Conservation (phyloP, 192 early-diverging fungal genomes). For the Kappamyces sp. region DNA sequence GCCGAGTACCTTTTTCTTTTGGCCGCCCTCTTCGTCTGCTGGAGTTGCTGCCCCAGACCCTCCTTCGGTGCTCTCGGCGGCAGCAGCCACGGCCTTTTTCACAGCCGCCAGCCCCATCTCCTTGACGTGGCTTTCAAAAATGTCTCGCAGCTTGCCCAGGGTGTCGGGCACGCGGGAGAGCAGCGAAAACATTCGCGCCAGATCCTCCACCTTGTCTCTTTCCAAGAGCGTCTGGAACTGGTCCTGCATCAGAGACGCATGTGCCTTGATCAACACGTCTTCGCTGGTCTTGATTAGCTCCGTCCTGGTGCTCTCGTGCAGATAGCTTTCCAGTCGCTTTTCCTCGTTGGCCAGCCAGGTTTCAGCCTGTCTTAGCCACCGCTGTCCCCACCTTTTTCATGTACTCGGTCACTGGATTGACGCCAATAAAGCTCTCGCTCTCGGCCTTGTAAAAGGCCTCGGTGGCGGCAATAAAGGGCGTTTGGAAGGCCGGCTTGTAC, state of each 20-base stretch:
- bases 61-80: conserved; percentile 48
- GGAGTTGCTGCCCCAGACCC: conserved; percentile 31
- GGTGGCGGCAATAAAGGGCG: conserved; percentile 73
- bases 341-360: conserved; percentile 76
- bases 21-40: conserved; percentile 25
- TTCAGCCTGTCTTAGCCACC: conserved; percentile 50
- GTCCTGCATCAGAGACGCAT: conserved; percentile 74
- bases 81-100: conserved; percentile 60
- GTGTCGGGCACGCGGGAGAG: conserved; percentile 71
- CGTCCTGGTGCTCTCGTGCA: conserved; percentile 75
- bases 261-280: conserved; percentile 77
- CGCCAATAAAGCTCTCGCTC: conserved; percentile 81
- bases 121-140: conserved; percentile 73
- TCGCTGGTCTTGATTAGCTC: conserved; percentile 79
- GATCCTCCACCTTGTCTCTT: conserved; percentile 80
- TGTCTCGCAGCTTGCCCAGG: conserved; percentile 69
- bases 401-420: conserved; percentile 88
- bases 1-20: conserved; percentile 33
- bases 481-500: conserved; percentile 83
- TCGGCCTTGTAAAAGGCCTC: conserved; percentile 85
- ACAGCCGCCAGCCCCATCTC: conserved; percentile 74
- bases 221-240: conserved; percentile 89
- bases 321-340: conserved; percentile 76
- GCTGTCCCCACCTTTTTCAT: conserved; percentile 63
- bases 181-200: conserved; percentile 81